Base-by-base conservation (phyloP, 106 monocot genomes). In the Platanthera zijinensis region DNA sequence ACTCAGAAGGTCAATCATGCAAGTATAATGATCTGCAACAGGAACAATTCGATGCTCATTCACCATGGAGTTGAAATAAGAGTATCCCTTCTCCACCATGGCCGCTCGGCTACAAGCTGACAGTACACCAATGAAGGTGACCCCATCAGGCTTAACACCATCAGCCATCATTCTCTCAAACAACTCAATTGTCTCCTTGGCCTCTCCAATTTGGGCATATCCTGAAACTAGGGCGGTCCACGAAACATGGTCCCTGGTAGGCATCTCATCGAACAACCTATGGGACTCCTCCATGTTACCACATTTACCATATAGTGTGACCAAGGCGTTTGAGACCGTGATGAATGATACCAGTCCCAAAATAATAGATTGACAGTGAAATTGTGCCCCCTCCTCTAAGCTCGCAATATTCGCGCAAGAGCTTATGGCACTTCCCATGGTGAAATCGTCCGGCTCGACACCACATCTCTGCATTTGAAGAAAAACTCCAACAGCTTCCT, bases 31-130 rank as follows among this genome's bases (percentile, higher is more conserved):
- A 77, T 92, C 92, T 3, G 80, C 73, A 57, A 80, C 28, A 7
- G 90, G 90, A 74, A 70, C 64, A 50, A 92, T 83, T 12, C 75
- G 80, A 48, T 89, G 76, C 8, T 84, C 81, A 30, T 88, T 19
- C 11, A 79, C 52, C 92, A 95, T 95, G 30, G 92, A 86, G 51
- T 82, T 68, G 57, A 86, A 92, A 71, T 86, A 88, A 12, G 32
- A 28, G 8, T 75, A 32, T 52, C 95, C 92, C 80, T 90, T 82
- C 57, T 95, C 87, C 51, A 92, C 95, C 47, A 92, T 70, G 13
- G 89, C 92, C 15, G 87, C 82, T 83, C 90, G 85, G 63, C 92
- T 90, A 57, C 95, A 95, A 81, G 92, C 85, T 78, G 90, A 92
- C n/a, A 92, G 68, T 74, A 95, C 90, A 25, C 83, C 86, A 11